Base-by-base conservation (phyloP, 441 rosid genomes). In the Sinapis alba region DNA sequence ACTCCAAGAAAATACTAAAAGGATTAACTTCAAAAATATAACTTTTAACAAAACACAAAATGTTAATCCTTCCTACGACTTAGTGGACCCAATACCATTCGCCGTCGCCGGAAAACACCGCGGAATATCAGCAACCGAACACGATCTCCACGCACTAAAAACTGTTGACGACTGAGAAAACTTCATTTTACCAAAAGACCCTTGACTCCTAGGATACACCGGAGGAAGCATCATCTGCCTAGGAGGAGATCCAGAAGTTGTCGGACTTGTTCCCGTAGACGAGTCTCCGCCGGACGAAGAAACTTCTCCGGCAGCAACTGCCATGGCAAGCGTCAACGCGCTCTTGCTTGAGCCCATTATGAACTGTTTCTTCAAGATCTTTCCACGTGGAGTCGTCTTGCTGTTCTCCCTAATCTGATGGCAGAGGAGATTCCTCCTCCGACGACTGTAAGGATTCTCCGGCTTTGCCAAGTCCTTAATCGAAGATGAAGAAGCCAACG, bases 391-490 rank as follows among this genome's bases (percentile, higher is more conserved):
- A 8, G 72, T 78, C 19, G 71, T 76, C 45, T 72, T 72, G 72
- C 36, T 83, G 73, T 15, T 90, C 32, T 92, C 99, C 92, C 92
- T 88, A 0, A 81, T 60, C 70, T 86, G 89, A 68, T 77, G 84
- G 43, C 86, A 82, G 0, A 96, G 91, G 1, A 91, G 83, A 62
- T 88, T 95, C 65, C 90, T 76, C 5, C 97, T 75, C 6, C 73
- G 77, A 13, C 88, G 82, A 34, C 81, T 62, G 80, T 83, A 88
- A 0, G 86, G 86, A 73, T 90, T 91, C 70, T 95, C 99, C 2
- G 90, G 91, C 75, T 95, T 95, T 1, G 81, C 88, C 6, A 93
- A 80, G 15, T 91, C 97, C 75, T 80, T 87, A n/a, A 83, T 78
- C 12, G 88, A 80, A n/a, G 85, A 54, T n/a, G 79, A 69, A 56